A percentile compares a stretch with the other conserved stretches of the same genome.
These are phyloP conservation scores for Cinchona pubescens DNA, from an alignment of 257 asterid species.

Conservation along the genomic window DNA sequence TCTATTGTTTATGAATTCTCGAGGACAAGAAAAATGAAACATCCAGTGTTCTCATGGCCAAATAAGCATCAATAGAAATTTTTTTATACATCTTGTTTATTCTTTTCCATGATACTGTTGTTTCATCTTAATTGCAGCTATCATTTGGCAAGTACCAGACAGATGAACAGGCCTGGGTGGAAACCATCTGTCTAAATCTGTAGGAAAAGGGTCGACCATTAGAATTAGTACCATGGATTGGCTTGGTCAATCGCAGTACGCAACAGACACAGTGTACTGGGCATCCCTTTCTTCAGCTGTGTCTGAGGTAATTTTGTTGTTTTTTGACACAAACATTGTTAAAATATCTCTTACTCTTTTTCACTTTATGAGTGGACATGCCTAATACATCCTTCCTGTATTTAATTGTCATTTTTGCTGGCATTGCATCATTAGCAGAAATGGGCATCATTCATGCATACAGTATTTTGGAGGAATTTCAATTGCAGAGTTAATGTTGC, in stretches of 20 bases:
- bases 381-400: neutral
- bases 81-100: neutral
- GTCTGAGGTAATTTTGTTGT: conserved; percentile 52
- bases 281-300: conserved; percentile 72
- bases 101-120: conserved; percentile 7
- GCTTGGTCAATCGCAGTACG: conserved; percentile 87
- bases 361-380: no score
- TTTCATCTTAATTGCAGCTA: conserved; percentile 44
- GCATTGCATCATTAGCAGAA: neutral
- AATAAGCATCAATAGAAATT: neutral
- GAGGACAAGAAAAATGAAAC: neutral
- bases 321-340: neutral
- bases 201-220: conserved; percentile 48
- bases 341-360: neutral
- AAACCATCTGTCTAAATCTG: conserved; percentile 76
- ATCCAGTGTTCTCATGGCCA: neutral
- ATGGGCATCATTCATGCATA: neutral
- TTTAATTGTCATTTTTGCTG: neutral
- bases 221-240: conserved; percentile 87
- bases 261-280: conserved; percentile 59
- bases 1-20: neutral
- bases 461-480: neutral
- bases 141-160: conserved; percentile 55
- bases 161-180: conserved; percentile 93
- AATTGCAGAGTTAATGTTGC: neutral